These are phyloP conservation scores for Carallia brachiata DNA, from an alignment of 345 rosid species.

Conservation along the genomic window DNA sequence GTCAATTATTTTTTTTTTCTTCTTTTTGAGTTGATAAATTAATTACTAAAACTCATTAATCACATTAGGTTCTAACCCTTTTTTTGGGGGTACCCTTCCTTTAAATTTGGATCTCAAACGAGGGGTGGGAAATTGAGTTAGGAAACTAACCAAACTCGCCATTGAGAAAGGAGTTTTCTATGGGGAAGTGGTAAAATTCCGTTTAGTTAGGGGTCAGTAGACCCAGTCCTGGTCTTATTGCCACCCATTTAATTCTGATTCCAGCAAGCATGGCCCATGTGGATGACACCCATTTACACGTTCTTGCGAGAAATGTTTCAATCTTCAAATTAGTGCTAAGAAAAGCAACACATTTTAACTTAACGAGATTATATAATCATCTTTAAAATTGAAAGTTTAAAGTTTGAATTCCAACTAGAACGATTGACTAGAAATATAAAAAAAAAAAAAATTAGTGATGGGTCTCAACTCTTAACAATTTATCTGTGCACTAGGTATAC, in stretches of 20 bases:
- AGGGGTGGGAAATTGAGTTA: constrained; percentile 33
- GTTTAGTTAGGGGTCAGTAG: constrained; percentile 40
- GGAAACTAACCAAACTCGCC: constrained; percentile 26
- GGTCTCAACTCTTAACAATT: too few species aligned
- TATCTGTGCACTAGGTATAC: too few species aligned
- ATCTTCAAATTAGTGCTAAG: background rate
- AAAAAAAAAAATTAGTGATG: too few species aligned
- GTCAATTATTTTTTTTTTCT: background rate
- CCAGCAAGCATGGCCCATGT: constrained; percentile 12
- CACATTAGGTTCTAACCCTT: constrained; percentile 9
- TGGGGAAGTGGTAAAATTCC: constrained; percentile 38
- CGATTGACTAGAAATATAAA: too few species aligned
- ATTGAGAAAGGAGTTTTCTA: constrained; percentile 31
- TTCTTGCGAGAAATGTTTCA: constrained; percentile 5
- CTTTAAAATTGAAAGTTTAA: too few species aligned
- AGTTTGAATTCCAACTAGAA: too few species aligned
- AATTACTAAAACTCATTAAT: background rate
- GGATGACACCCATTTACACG: constrained; percentile 8
- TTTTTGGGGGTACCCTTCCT: constrained; percentile 26
- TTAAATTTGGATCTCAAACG: constrained; percentile 42
- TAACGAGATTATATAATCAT: too few species aligned
- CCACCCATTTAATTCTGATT: background rate
- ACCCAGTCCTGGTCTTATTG: constrained; percentile 32
- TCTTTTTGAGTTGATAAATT: background rate
- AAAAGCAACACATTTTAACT: background rate